Base-by-base conservation (phyloP, 345 rosid species). In the Sisymbrium irio region DNA sequence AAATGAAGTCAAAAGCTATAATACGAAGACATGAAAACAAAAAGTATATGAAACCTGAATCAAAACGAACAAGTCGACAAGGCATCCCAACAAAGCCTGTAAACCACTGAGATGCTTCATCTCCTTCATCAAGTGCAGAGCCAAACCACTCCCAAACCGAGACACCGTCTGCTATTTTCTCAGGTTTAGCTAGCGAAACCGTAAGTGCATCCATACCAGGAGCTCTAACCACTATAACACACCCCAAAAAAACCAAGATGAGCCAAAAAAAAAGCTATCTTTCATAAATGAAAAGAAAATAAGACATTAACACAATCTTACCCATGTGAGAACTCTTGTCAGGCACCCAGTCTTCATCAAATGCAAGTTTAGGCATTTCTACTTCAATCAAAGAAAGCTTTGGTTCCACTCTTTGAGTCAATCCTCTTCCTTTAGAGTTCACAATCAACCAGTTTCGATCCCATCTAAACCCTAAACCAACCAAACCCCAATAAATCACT, bases 91-190 rank as follows among this genome's bases (percentile, higher is more conserved):
- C 61, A 75, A 80, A 94, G 56, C 83, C 71, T 6, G 93, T 85
- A 75, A 91, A 87, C 97, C 97, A 94, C 58, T 81, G 74, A 56
- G 95, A 86, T 41, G 97, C 96, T 82, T 85, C 91, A 14, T 79
- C 86, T 63, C 97, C 98, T 79, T 94, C 97, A 79, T 94, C 98
- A 61, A 89, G 63, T 0, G 98, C 95, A 3, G 96, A 83, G 64
- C 98, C 98, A 46, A 85, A 88, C 97, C 97, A 94, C 69, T 91
- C 97, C 98, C 97, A 89, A 8, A 91, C 85, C 0, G 97, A 88
- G 84, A 94, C 81, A 74, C 88, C 87, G 72, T 84, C 76, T 4
- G 86, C 58, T 67, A 76, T 72, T 50, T 70, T 64, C 0, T 35
- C 36, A 3, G 87, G 89, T 73, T 72, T 84, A 39, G 82, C 79